Evolutionary conservation across 768 basidiomycete species (phyloP), one percentile per base, ranked within the genome.

Genomic region (Lentinula guzmanii): DNA sequence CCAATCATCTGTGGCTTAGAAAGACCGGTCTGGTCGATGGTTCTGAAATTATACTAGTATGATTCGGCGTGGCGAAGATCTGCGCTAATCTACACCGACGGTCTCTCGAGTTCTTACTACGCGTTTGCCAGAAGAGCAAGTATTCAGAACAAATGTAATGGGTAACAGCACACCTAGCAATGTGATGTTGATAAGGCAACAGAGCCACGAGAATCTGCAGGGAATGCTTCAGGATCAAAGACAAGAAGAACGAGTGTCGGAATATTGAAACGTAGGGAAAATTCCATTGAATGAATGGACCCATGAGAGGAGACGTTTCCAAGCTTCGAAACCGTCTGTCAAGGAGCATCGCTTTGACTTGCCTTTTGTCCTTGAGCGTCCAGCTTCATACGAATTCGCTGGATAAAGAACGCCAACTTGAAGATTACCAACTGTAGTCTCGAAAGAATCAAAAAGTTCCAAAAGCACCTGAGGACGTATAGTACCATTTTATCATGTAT

Each of bases 401-500:
- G 42, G 8, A 54, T 11, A 8, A 8, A 35, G 5, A 0, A 56
- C 54, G n/a, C 35, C 42, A 37, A 56, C 21, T 18, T 56, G 11
- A 4, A 72, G 71, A 24, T 65, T 65, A 6, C 52, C 57, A 1
- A 65, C 63, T 33, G 65, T 65, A 37, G 56, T 52, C 8, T 64
- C 61, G 52, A 69, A 70, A 5, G 72, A 72, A 57, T 76, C 75
- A 24, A 66, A 59, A 1, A 67, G 51, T 60, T 74, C 72, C 72
- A 34, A 75, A 68, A 1, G 68, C 67, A 18, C 71, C 71, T 0
- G 73, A 74, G 8, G 8, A 69, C 58, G 63, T 70, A 77, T 0
- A 74, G 73, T 1, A 76, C 76, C 1, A 75, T 76, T 1, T 63
- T 59, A 56, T 76, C 75, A 18, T 66, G 62, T 5, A 68, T 51